Conservation (phyloP, 1,284 basidiomycete genomes). For the Takashimella tepidaria region DNA sequence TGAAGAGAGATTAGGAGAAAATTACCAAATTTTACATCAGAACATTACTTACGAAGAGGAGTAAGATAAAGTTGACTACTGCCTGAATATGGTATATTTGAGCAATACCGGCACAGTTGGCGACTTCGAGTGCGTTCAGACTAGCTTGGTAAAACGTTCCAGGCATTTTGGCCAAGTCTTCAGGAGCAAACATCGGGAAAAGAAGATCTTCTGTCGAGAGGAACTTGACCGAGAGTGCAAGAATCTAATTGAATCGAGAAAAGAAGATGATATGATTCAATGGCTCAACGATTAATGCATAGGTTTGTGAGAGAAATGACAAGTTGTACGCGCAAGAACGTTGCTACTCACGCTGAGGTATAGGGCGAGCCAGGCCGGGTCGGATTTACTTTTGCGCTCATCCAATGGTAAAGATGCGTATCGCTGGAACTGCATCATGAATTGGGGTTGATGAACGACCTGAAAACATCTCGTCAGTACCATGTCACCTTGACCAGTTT, state of each 20-base stretch:
- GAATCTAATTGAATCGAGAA: slow-evolving; percentile 7
- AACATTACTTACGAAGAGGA: slow-evolving; percentile 19
- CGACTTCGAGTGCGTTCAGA: slow-evolving; percentile 11
- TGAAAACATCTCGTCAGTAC: too few relatives aligned
- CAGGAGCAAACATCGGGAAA: neutral
- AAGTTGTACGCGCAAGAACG: too few relatives aligned
- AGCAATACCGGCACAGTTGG: slow-evolving; percentile 14
- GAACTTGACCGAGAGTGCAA: slow-evolving; percentile 12
- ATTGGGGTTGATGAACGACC: neutral
- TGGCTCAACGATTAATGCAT: too few relatives aligned
- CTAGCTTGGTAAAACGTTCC: slow-evolving; percentile 11
- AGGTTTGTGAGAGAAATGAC: too few relatives aligned
- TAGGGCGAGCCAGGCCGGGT: slow-evolving; percentile 17
- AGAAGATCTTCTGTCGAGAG: neutral
- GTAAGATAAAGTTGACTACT: slow-evolving; percentile 13
- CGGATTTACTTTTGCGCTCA: neutral
- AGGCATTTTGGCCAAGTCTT: slow-evolving; percentile 3
- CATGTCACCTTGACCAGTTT: too few relatives aligned
- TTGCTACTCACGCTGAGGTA: slow-evolving; percentile 16
- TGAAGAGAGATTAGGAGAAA: neutral
- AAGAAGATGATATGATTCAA: neutral
- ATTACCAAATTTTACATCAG: too few relatives aligned
- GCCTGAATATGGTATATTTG: slow-evolving; percentile 22
- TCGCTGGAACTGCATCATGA: neutral
- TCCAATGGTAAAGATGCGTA: slow-evolving; percentile 3